Conservation (phyloP, 2,329 filamentous ascomycete genomes). For the Cadophora sp. region DNA sequence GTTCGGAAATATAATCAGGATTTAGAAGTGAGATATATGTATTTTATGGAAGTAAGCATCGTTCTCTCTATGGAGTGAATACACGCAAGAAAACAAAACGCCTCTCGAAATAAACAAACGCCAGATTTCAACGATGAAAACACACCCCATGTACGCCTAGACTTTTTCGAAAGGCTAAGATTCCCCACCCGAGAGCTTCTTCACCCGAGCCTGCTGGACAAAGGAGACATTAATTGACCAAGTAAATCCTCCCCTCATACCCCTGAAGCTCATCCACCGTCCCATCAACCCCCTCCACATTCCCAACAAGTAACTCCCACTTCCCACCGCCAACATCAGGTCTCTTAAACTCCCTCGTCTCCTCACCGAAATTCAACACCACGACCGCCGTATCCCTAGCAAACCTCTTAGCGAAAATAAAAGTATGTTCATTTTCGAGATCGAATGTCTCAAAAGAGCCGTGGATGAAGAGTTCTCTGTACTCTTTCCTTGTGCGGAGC, state of each 20-base stretch:
- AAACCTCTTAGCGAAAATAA: conserved; percentile 53
- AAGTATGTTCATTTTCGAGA: conserved; percentile 52
- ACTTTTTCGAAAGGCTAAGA: background rate
- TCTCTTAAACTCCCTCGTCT: conserved; percentile 40
- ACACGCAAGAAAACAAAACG: too few relatives aligned
- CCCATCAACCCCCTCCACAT: conserved; percentile 29
- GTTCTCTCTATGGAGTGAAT: too few relatives aligned
- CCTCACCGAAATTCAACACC: conserved; percentile 55
- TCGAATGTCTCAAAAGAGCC: conserved; percentile 63
- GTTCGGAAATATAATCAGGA: too few relatives aligned
- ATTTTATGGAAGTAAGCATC: too few relatives aligned
- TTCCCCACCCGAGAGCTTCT: too few relatives aligned
- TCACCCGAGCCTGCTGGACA: background rate
- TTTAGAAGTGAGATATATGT: too few relatives aligned
- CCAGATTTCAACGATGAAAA: background rate
- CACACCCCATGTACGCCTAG: background rate
- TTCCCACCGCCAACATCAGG: conserved; percentile 33
- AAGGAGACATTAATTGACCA: conserved; percentile 25
- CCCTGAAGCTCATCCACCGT: conserved; percentile 36
- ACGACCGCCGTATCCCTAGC: conserved; percentile 48
- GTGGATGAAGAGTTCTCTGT: conserved; percentile 66
- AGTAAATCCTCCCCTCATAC: conserved; percentile 47
- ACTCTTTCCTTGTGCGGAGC: conserved; percentile 50
- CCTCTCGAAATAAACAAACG: too few relatives aligned
- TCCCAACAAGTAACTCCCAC: conserved; percentile 39